Conservation (phyloP, 352 stramenopile genomes). For the Pythium phragmiticola region DNA sequence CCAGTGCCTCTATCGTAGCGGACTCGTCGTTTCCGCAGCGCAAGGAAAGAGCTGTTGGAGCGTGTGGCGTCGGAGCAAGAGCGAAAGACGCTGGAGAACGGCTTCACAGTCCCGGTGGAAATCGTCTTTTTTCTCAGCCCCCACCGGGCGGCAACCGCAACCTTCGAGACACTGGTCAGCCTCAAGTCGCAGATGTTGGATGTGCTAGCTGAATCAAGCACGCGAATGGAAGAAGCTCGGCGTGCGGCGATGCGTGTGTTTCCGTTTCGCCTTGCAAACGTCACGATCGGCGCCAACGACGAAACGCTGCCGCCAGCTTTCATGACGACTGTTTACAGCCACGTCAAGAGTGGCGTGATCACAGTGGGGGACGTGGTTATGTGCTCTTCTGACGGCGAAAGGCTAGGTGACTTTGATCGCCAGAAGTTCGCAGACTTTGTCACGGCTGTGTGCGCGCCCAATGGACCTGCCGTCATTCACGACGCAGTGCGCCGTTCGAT, state of each 20-base stretch:
- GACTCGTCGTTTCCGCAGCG: conserved; percentile 4
- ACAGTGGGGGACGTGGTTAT: background rate
- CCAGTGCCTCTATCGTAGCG: conserved; percentile 7
- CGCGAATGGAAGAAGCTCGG: conserved; percentile 4
- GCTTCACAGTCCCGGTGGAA: conserved; percentile 5
- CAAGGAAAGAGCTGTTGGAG: background rate
- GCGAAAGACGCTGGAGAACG: background rate
- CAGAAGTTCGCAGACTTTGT: conserved; percentile 3
- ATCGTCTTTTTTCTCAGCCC: background rate
- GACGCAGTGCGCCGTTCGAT: background rate
- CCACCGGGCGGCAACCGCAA: background rate
- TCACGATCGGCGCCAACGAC: background rate
- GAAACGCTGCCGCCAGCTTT: conserved; percentile 3
- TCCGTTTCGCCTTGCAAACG: conserved; percentile 2
- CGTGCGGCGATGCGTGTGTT: conserved; percentile 8
- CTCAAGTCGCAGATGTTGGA: background rate
- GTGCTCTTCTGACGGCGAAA: background rate
- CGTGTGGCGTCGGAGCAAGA: conserved; percentile 1
- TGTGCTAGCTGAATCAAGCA: background rate
- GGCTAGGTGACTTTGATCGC: background rate
- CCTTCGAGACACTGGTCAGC: background rate
- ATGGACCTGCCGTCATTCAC: background rate
- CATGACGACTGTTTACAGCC: background rate
- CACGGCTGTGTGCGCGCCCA: conserved; percentile 3
- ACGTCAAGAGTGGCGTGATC: background rate